Percentiles rank a stretch among this genome's conserved stretches.
Evolutionary conservation across 2,329 filamentous ascomycete genomes (phyloP).

Genomic region (Ceratocystis ficicola): DNA sequence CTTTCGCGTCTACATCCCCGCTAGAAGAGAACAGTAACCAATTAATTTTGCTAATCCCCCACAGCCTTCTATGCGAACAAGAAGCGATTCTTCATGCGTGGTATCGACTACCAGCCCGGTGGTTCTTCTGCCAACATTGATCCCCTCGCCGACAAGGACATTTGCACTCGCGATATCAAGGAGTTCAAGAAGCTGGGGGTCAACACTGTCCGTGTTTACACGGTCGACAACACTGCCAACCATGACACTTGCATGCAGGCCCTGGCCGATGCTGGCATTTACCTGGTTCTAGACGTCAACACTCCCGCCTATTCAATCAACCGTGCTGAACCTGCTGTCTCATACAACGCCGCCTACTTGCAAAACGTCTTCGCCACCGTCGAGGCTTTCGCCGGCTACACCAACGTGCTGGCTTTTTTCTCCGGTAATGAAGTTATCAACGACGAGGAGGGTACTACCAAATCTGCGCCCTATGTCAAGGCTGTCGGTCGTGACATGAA

Average conservation of each 20-base stretch:
- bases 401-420: slow-evolving; percentile 80
- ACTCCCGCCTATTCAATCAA: slow-evolving; percentile 81
- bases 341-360: slow-evolving; percentile 80
- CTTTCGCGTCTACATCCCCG: background rate
- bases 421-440: slow-evolving; percentile 74
- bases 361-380: slow-evolving; percentile 78
- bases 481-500: slow-evolving; percentile 67
- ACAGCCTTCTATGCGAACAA: slow-evolving; percentile 44
- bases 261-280: slow-evolving; percentile 75
- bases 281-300: slow-evolving; percentile 85
- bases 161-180: slow-evolving; percentile 67
- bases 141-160: slow-evolving; percentile 57
- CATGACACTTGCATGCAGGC: slow-evolving; percentile 79
- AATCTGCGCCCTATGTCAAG: slow-evolving; percentile 62
- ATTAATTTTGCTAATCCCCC: background rate
- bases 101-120: slow-evolving; percentile 52
- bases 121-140: slow-evolving; percentile 48
- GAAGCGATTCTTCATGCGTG: slow-evolving; percentile 47
- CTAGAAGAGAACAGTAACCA: background rate
- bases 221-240: slow-evolving; percentile 69
- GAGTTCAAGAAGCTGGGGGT: slow-evolving; percentile 76
- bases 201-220: slow-evolving; percentile 89
- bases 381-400: slow-evolving; percentile 68
- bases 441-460: slow-evolving; percentile 48
- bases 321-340: slow-evolving; percentile 51